Evolutionary conservation across 305 asterid genomes (phyloP).

Genomic region (Rubia peregrina): DNA sequence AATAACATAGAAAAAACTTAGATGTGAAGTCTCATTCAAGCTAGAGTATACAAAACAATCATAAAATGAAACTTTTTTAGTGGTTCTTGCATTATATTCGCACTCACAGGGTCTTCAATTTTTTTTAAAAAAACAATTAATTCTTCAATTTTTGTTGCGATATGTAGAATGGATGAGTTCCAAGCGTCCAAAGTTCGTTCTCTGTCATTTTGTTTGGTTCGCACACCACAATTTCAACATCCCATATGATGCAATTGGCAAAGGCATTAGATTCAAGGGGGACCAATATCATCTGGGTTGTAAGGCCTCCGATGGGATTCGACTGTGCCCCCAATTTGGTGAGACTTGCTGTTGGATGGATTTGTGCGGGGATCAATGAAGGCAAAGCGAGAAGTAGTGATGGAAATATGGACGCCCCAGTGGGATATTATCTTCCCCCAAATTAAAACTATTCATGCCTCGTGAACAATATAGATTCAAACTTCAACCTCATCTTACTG

Average conservation of each 20-base stretch:
- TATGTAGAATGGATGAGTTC: slow-evolving; percentile 39
- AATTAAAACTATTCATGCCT: no score
- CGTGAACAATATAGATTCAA: no score
- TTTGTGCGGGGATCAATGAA: slow-evolving; percentile 25
- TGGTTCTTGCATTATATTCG: no score
- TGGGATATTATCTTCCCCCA: slow-evolving; percentile 33
- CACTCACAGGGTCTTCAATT: no score
- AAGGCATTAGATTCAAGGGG: slow-evolving; percentile 40
- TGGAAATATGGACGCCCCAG: slow-evolving; percentile 55
- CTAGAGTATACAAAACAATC: no score
- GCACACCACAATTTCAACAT: slow-evolving; percentile 38
- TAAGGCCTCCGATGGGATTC: slow-evolving; percentile 52
- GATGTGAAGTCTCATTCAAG: no score
- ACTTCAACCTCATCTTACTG: no score
- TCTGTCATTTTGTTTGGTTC: slow-evolving; percentile 55
- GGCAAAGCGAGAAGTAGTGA: slow-evolving; percentile 31
- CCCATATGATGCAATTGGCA: slow-evolving; percentile 54
- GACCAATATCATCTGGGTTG: slow-evolving; percentile 45
- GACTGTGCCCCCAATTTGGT: slow-evolving; percentile 32
- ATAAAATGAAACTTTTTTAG: no score
- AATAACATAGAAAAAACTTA: no score
- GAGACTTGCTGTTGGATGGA: slow-evolving; percentile 55
- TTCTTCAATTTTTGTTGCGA: background rate
- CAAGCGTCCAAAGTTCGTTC: slow-evolving; percentile 29
- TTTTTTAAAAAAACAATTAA: no score